These are phyloP conservation scores for Xylaria grammica DNA, from an alignment of 495 filamentous ascomycete genomes.

Conservation along the genomic window DNA sequence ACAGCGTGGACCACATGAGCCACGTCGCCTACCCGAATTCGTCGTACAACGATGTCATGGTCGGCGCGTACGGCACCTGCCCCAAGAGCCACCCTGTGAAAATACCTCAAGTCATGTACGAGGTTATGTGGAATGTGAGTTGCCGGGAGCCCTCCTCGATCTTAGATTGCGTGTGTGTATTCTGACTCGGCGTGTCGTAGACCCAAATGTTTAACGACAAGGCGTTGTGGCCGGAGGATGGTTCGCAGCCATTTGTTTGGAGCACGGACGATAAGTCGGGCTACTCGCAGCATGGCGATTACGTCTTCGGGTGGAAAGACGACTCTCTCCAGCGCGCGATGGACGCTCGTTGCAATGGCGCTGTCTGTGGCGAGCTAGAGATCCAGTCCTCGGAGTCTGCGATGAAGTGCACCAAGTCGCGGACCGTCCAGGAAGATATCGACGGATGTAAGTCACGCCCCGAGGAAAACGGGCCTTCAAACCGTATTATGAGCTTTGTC, in stretches of 20 bases:
- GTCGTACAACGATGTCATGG: background rate
- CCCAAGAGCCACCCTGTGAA: conserved; percentile 62
- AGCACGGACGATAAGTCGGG: conserved; percentile 41
- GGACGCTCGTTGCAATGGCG: conserved; percentile 43
- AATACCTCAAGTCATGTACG: conserved; percentile 41
- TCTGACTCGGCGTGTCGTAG: no score
- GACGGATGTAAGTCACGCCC: conserved; percentile 48
- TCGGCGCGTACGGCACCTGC: conserved; percentile 58
- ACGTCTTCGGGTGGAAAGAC: conserved; percentile 48
- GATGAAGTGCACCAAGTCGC: conserved; percentile 48
- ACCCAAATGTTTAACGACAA: conserved; percentile 42
- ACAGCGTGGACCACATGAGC: conserved; percentile 62
- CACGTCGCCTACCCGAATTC: conserved; percentile 51
- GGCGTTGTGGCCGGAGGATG: conserved; percentile 41
- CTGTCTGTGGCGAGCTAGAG: conserved; percentile 42
- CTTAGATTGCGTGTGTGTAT: no score
- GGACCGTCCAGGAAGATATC: conserved; percentile 45
- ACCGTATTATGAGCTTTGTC: background rate
- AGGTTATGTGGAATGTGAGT: conserved; percentile 45
- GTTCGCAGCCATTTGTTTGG: conserved; percentile 42
- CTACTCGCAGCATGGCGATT: conserved; percentile 46
- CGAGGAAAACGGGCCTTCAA: background rate
- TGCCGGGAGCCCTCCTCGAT: no score
- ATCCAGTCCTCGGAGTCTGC: conserved; percentile 40
- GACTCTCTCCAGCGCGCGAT: conserved; percentile 47